phyloP scores from a whole-genome alignment of 2,329 filamentous ascomycete species.

The Zopfia rhizophila region DNA sequence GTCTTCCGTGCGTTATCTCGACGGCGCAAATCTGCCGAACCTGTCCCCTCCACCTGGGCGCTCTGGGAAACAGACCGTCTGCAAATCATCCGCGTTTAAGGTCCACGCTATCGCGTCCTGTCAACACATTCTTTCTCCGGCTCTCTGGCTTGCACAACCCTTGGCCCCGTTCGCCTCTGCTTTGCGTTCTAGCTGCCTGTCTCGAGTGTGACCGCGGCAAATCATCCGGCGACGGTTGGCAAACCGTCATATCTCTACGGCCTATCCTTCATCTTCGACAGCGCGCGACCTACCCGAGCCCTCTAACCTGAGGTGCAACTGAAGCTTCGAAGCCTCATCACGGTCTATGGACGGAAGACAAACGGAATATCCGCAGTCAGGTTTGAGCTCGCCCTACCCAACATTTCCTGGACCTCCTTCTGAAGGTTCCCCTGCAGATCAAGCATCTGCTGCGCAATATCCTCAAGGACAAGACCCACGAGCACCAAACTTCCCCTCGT shows the following conservation, averaged over 20 bases:
- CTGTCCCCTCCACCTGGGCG: conserved; percentile 48
- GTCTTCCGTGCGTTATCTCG: conserved; percentile 52
- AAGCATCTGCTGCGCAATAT: conserved; percentile 92
- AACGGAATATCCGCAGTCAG: conserved; percentile 64
- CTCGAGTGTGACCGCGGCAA: conserved; percentile 46
- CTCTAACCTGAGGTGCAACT: conserved; percentile 48
- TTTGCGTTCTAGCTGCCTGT: conserved; percentile 42
- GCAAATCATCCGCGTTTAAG: conserved; percentile 62
- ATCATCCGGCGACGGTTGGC: conserved; percentile 50
- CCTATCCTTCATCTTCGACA: conserved; percentile 55
- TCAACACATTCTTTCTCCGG: conserved; percentile 47
- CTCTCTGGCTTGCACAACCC: conserved; percentile 47
- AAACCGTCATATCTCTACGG: conserved; percentile 60
- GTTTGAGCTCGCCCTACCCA: conserved; percentile 66
- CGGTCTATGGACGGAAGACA: conserved; percentile 66
- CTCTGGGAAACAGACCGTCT: conserved; percentile 53
- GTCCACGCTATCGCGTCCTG: conserved; percentile 55
- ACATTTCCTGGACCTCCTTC: conserved; percentile 71
- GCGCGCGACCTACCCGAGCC: conserved; percentile 52
- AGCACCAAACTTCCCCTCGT: conserved; percentile 75
- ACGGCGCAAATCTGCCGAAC: conserved; percentile 54
- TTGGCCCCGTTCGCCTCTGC: conserved; percentile 41
- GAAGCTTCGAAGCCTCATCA: conserved; percentile 42
- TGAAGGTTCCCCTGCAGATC: conserved; percentile 89
- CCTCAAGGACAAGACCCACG: conserved; percentile 83